Conservation (phyloP, 2,329 filamentous ascomycete species). For the Aspergillus viridinutans region DNA sequence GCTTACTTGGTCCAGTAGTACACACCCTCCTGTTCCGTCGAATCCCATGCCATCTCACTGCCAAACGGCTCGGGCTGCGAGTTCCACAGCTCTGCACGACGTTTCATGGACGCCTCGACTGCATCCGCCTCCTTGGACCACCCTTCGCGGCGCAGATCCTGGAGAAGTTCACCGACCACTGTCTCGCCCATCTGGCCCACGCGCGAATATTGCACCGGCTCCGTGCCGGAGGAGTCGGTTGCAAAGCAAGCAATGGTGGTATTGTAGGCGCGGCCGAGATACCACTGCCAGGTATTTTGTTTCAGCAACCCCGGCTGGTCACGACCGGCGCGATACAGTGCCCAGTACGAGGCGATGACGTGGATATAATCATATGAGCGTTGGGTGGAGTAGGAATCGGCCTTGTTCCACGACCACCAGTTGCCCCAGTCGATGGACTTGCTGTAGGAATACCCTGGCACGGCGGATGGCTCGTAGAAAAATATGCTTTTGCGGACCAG, state of each 20-base stretch:
- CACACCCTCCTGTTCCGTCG: conserved; percentile 58
- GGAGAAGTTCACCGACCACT: conserved; percentile 51
- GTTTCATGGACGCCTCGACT: conserved; percentile 47
- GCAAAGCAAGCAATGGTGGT: conserved; percentile 37
- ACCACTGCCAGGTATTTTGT: conserved; percentile 50
- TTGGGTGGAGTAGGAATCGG: conserved; percentile 43
- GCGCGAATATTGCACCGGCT: conserved; percentile 10
- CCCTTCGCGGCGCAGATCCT: conserved; percentile 49
- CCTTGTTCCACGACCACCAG: conserved; percentile 52
- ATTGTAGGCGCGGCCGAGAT: conserved; percentile 51
- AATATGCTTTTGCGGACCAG: conserved; percentile 54
- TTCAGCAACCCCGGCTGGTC: conserved; percentile 45
- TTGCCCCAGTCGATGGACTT: conserved; percentile 44
- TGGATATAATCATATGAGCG: conserved; percentile 60
- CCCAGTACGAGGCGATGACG: conserved; percentile 54
- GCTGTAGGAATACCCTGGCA: conserved; percentile 46
- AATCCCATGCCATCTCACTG: conserved; percentile 62
- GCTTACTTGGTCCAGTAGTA: conserved; percentile 54
- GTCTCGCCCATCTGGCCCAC: conserved; percentile 57
- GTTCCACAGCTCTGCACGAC: conserved; percentile 50
- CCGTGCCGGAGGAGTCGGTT: conserved; percentile 42
- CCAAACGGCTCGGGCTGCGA: conserved; percentile 52
- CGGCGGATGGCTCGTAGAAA: conserved; percentile 49
- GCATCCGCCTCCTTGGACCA: conserved; percentile 36
- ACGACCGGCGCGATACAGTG: conserved; percentile 52